phyloP scores from a whole-genome alignment of 169 alveolate genomes.

The Plasmodium gonderi region DNA sequence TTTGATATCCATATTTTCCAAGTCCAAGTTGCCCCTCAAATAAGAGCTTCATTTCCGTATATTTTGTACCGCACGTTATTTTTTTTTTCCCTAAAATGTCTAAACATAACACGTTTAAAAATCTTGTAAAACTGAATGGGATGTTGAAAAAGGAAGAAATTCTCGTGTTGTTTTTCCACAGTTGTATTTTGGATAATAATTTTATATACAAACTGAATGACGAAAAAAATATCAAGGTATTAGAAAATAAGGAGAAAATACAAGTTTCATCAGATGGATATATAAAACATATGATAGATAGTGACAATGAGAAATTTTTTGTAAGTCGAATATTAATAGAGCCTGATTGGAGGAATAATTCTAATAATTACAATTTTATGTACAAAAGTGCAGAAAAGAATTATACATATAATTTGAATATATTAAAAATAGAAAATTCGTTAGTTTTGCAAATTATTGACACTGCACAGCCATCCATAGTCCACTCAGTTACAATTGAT shows the following conservation, averaged over 20 bases:
- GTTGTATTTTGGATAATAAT: constrained; percentile 33
- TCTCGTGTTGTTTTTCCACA: constrained; percentile 40
- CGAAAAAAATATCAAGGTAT: neutral
- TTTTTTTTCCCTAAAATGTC: constrained; percentile 1
- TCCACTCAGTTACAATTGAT: constrained; percentile 48
- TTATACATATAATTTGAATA: constrained; percentile 49
- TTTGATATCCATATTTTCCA: too few relatives aligned
- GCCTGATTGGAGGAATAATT: constrained; percentile 62
- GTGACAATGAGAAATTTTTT: neutral
- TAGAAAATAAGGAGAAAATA: constrained; percentile 14
- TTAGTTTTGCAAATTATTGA: constrained; percentile 53
- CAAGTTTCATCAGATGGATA: constrained; percentile 10
- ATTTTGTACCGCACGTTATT: neutral
- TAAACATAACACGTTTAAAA: constrained; percentile 22
- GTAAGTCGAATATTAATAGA: constrained; percentile 62
- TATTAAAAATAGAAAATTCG: constrained; percentile 55
- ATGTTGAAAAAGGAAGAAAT: constrained; percentile 47
- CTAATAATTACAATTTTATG: constrained; percentile 40
- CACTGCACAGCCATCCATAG: constrained; percentile 12
- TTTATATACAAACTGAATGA: constrained; percentile 22
- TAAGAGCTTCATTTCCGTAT: too few relatives aligned
- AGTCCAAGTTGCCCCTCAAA: too few relatives aligned
- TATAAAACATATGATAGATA: constrained; percentile 40
- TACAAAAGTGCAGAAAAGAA: constrained; percentile 7
- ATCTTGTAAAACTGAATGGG: constrained; percentile 19